Evolutionary conservation across 495 filamentous ascomycete species (phyloP), one percentile per base, ranked within the genome.

Genomic region (Tuber magnatum): DNA sequence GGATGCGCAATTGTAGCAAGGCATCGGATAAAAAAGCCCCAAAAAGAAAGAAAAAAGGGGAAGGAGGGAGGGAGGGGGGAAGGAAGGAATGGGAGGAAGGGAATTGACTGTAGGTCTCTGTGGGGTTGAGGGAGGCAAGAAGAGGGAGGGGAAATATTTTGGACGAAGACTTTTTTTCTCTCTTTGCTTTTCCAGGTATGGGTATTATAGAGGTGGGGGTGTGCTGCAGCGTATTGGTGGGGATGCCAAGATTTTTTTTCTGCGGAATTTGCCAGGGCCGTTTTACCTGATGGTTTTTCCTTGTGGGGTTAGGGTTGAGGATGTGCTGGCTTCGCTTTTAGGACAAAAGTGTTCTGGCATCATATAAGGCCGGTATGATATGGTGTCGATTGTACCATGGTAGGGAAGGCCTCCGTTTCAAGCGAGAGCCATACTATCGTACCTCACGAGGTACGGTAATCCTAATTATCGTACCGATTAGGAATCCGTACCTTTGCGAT

Each of bases 1-100:
- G 71, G 74, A 48, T 24, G 78, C 74, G 68, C 77, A 80, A 70
- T 79, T 75, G 74, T 71, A 68, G 65, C 78, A 81, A 39, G 80
- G 61, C 73, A 79, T 78, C 68, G n/a, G 41, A 32, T 74, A 35
- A 70, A 71, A 20, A n/a, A 72, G 16, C 42, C 72, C 72, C 40
- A 12, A 35, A 72, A 32, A 74, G 32, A 43, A 72, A 24, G 22
- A 22, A 74, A 35, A 69, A n/a, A 40, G 12, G 12, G 16, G 41
- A 20, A 48, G 12, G 3, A 39, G 1, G 9, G 48, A 56, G 24
- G 69, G 18, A 39, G 41, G 24, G 6, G 32, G 70, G 3, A 65
- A 65, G 39, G 35, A 35, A 38, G n/a, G n/a, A 9, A 22, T 24
- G 3, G 61, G 24, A 12, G 32, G 70, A 7, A 65, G 44, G 39